These are phyloP conservation scores for Neurospora sp. DNA, from an alignment of 2,329 filamentous ascomycete genomes.

Conservation along the genomic window DNA sequence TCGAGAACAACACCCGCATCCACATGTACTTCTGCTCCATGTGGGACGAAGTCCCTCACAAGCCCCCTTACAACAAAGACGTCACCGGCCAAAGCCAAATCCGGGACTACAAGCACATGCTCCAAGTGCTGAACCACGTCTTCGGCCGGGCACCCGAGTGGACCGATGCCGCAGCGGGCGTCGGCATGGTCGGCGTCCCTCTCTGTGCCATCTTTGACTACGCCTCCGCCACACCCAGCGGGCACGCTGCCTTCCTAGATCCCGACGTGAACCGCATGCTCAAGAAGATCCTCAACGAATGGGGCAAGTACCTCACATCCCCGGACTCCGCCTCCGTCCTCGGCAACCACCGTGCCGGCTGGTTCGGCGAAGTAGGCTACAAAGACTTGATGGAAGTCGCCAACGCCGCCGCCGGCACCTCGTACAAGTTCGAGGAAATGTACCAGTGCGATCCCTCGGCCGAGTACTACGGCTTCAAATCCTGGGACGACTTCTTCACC, in stretches of 20 bases:
- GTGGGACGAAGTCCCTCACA: conserved; percentile 57
- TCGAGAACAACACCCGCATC: conserved; percentile 53
- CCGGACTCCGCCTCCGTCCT: conserved; percentile 45
- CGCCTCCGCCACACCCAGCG: conserved; percentile 44
- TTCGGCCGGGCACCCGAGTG: conserved; percentile 41
- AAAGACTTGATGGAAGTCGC: conserved; percentile 41
- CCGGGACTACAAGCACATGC: conserved; percentile 56
- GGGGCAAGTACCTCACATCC: conserved; percentile 44
- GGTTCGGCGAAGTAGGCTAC: conserved; percentile 43
- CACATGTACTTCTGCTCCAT: conserved; percentile 59
- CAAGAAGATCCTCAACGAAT: conserved; percentile 46
- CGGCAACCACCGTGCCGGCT: conserved; percentile 33
- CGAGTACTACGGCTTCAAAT: conserved; percentile 49
- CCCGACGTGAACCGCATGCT: conserved; percentile 44
- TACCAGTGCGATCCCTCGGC: conserved; percentile 47
- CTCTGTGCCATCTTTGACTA: conserved; percentile 45
- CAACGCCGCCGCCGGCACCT: conserved; percentile 33
- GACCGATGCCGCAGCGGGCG: conserved; percentile 40
- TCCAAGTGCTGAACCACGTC: conserved; percentile 54
- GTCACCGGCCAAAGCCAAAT: conserved; percentile 54
- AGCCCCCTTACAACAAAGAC: conserved; percentile 49
- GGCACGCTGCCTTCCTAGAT: conserved; percentile 44
- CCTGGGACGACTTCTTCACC: conserved; percentile 63
- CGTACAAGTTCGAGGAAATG: conserved; percentile 46
- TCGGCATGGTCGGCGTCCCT: conserved; percentile 45